Conservation (phyloP, 257 asterid genomes). For the Eucommia ulmoides region DNA sequence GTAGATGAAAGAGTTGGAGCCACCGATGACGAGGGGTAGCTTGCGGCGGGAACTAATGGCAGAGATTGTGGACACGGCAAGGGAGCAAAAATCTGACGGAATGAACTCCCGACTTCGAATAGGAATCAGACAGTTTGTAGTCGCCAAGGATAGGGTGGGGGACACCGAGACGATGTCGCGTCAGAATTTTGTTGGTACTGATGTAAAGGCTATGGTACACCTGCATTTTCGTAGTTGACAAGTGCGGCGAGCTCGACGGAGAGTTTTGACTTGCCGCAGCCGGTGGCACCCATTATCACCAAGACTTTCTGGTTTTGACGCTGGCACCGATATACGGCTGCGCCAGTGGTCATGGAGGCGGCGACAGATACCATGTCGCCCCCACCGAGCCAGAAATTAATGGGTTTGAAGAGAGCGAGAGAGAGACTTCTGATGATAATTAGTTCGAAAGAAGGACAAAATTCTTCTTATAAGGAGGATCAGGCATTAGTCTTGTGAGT, state of each 20-base stretch:
- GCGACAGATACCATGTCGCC: constrained; percentile 12
- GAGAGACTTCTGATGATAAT: too few species aligned
- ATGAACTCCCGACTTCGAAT: constrained; percentile 52
- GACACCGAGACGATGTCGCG: constrained; percentile 37
- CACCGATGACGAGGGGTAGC: constrained; percentile 67
- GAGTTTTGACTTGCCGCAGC: constrained; percentile 80
- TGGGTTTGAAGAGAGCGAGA: background rate
- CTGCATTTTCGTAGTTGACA: constrained; percentile 86
- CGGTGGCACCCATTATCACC: constrained; percentile 80
- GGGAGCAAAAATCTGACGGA: constrained; percentile 40
- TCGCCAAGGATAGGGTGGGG: constrained; percentile 75
- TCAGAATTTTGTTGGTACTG: constrained; percentile 67
- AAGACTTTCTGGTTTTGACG: constrained; percentile 24
- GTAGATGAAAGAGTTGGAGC: constrained; percentile 74
- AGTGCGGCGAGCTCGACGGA: constrained; percentile 63
- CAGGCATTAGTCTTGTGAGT: too few species aligned
- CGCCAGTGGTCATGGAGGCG: constrained; percentile 17
- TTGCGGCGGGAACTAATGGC: constrained; percentile 21
- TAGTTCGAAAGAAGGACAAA: too few species aligned
- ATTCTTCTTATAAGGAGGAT: too few species aligned
- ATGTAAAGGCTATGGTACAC: constrained; percentile 47
- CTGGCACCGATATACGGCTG: constrained; percentile 13
- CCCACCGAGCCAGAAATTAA: background rate
- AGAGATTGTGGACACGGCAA: constrained; percentile 23
- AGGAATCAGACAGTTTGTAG: constrained; percentile 41